Base-by-base conservation (phyloP, 345 rosid species). In the Citrus unshiu region DNA sequence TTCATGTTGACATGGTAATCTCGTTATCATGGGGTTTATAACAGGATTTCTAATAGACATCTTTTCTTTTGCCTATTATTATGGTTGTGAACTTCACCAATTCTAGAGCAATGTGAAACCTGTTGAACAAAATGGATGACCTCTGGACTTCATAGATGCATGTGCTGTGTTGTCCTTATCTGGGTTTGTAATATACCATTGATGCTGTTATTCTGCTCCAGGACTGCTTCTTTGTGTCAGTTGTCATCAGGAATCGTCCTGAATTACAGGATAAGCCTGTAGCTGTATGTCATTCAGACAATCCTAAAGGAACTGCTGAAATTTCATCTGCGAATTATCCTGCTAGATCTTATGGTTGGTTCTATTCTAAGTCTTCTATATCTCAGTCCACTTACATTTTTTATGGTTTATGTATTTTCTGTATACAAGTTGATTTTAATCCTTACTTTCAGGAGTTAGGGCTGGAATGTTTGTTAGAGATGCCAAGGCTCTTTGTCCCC, bases 151-250 rank as follows among this genome's bases (percentile, higher is more conserved):
- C 80, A 39, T 79, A 19, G 58, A 51, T 70, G 63, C 57, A 30
- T 34, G n/a, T 66, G 4, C 32, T 40, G 24, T 43, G 56, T 63
- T 78, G 72, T 21, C 22, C 3, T 7, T 46, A 19, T 13, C 34
- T 10, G 73, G 61, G 39, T 74, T 57, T 58, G 13, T 54, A n/a
- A 13, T 66, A 16, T 51, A 69, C 71, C 77, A 81, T 70, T 78
- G 77, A 84, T 58, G 21, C 66, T 82, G 46, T 63, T n/a, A 70
- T 83, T 74, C 71, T 84, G 67, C 75, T 81, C 74, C 96, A 95
- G 99, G 99, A 95, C 83, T 91, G 93, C 84, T 93, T 95, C 86
- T 95, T 95, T 83, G 98, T 93, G 77, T 86, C 98, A 5, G 99
- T 95, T 78, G 93, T 93, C 79, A 89, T 93, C 86, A 90, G 88